Base-by-base conservation (phyloP, 768 basidiomycete genomes). In the Auriscalpium microsporum region DNA sequence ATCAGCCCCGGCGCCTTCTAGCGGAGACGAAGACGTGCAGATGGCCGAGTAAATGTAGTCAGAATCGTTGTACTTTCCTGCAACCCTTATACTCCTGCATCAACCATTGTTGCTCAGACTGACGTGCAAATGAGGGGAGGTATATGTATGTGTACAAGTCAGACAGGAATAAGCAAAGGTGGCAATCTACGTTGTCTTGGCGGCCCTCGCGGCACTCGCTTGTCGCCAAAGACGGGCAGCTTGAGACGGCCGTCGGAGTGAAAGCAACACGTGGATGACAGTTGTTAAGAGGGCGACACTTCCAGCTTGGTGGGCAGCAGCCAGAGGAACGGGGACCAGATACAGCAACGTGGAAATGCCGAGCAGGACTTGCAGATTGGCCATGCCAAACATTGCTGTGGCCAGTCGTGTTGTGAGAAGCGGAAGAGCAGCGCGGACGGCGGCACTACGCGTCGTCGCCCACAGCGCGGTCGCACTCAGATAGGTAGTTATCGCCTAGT, bases 281-380 rank as follows among this genome's bases (percentile, higher is more conserved):
- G 87, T 80, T 19, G 87, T 94, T 48, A 99, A 73, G 8, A 99
- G 74, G 40, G 86, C 77, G 8, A 98, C 87, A 63, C 93, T 95
- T 6, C 95, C 96, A 0, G 92, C 95, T 69, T 99, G 96, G 67
- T 99, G 96, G 35, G 86, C 79, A 11, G 95, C 92, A 8, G 96
- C 96, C 3, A 98, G 72, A 2, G 90, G 90, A 1, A 92, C 80
- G 1, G 96, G 96, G 2, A 98, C 96, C 38, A 97, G 79, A 69
- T 95, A 95, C 11, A 97, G 68, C 21, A 98, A 72, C 0, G 96
- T 99, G 23, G 86, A 76, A 58, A 89, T 80, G 4, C 86, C 87
- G 6, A 89, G 72, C 2, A 78, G 67, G 34, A 90, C 90, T 68
- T 99, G 96, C 0, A 92, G 68, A 62, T 93, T 91, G 23, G 81